Base-by-base conservation (phyloP, 371 early-diverging fungal species). In the Batrachochytrium dendrobatidis region DNA sequence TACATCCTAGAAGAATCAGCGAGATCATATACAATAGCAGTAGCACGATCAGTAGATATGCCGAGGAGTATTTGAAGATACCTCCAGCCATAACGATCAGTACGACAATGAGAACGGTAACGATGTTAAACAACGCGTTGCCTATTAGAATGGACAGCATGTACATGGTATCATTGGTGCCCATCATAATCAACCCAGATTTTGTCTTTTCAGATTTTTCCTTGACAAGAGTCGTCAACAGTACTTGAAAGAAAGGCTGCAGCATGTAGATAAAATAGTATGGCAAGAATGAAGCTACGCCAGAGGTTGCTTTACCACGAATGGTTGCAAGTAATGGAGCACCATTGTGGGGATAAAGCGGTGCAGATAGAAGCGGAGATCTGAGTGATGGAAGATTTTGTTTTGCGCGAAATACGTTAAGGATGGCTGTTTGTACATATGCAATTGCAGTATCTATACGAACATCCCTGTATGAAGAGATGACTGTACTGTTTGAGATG, bases 381-480 rank as follows among this genome's bases (percentile, higher is more conserved):
- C 64, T 66, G 1, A 75, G 64, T 28, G 65, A 55, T 7, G 66
- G 55, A 49, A 63, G 69, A n/a, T 55, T 55, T 46, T 54, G 61
- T 30, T 65, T 64, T 31, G 63, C 59, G 34, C 76, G 74, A 26
- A 58, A 65, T 22, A 69, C 31, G 48, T 75, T 75, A 59, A 69
- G 63, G 2, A 74, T 64, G 3, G 76, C 76, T 43, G 69, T 66
- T 43, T 74, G 71, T n/a, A 75, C 52, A 48, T 75, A 75, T 3
- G 64, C 62, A 63, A 71, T 69, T 20, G 66, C 66, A 2, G 76
- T 74, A 30, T 65, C 61, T 44, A 58, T 70, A 12, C 73, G 66
- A 10, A 22, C 50, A 3, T 24, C 18, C 8, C 31, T 5, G 50
- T 2, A 49, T 1, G 68, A 32, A 3, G 44, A 29, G 24, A 74